phyloP scores from a whole-genome alignment of 2,329 filamentous ascomycete species.

The Penicillium sp. region DNA sequence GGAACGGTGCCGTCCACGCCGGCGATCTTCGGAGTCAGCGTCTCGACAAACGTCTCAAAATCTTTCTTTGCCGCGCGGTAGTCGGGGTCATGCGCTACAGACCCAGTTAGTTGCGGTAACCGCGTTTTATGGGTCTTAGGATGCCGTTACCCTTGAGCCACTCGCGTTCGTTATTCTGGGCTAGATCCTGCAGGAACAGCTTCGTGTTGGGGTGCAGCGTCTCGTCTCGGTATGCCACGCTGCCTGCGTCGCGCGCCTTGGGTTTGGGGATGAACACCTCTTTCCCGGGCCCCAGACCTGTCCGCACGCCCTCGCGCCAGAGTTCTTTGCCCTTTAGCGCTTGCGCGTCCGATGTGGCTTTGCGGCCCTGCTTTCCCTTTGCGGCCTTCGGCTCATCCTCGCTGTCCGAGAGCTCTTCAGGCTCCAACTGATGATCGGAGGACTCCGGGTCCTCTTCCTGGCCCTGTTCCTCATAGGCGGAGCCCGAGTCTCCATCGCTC shows the following conservation, averaged over 20 bases:
- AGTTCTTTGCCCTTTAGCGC: conserved; percentile 47
- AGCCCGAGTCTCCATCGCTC: conserved; percentile 71
- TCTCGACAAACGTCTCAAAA: conserved; percentile 75
- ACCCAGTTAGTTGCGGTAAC: conserved; percentile 7
- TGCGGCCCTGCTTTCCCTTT: conserved; percentile 8
- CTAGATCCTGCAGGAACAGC: conserved; percentile 59
- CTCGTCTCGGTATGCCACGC: conserved; percentile 56
- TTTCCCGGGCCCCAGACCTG: conserved; percentile 57
- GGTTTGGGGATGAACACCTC: conserved; percentile 63
- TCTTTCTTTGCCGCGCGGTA: conserved; percentile 76
- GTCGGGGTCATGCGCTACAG: conserved; percentile 71
- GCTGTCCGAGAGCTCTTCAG: conserved; percentile 20
- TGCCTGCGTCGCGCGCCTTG: conserved; percentile 59
- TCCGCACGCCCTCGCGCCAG: conserved; percentile 57
- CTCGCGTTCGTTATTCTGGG: conserved; percentile 60
- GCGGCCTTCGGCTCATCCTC: conserved; percentile 9
- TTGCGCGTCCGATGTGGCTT: conserved; percentile 1
- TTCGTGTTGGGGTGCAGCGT: conserved; percentile 64
- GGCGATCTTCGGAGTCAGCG: conserved; percentile 66
- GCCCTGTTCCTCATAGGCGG: conserved; percentile 27
- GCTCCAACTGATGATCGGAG: conserved; percentile 11
- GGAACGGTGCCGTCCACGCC: conserved; percentile 78
- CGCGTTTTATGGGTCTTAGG: background rate
- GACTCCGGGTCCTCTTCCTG: conserved; percentile 2
- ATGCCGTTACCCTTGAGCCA: conserved; percentile 62